phyloP scores from a whole-genome alignment of 805 yeast genomes.

The Candida sanyiensis region DNA sequence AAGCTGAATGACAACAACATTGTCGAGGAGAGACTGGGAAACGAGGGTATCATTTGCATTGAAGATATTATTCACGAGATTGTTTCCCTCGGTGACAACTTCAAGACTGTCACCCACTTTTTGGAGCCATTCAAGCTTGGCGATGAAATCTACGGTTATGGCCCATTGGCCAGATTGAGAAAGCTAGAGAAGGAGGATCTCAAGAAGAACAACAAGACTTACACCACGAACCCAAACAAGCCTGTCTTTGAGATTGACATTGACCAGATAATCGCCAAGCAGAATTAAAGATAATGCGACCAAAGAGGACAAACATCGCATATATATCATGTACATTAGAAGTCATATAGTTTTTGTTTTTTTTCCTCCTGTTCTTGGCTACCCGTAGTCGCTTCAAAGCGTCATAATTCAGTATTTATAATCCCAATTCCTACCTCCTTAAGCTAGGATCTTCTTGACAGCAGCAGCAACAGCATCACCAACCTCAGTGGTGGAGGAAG shows the following conservation, averaged over 20 bases:
- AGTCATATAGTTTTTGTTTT: no score
- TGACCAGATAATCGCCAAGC: constrained; percentile 59
- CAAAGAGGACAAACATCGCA: background rate
- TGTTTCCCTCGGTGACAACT: constrained; percentile 54
- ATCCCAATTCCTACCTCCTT: background rate
- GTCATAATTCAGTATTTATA: background rate
- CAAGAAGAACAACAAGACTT: constrained; percentile 36
- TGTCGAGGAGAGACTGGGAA: constrained; percentile 68
- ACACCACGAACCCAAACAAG: constrained; percentile 58
- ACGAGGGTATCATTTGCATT: constrained; percentile 66
- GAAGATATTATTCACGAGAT: constrained; percentile 78
- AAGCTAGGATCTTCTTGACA: constrained; percentile 49
- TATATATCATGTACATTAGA: constrained; percentile 1
- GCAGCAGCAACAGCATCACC: constrained; percentile 88
- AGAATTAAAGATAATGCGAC: constrained; percentile 38
- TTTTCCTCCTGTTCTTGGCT: no score
- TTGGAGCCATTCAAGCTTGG: constrained; percentile 64
- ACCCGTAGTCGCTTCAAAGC: no score
- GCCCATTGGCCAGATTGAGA: constrained; percentile 64
- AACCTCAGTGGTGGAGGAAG: constrained; percentile 79
- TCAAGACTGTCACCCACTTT: constrained; percentile 56
- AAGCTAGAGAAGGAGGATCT: constrained; percentile 52
- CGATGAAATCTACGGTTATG: constrained; percentile 69
- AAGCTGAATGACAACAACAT: constrained; percentile 68
- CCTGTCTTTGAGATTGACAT: constrained; percentile 68